These are phyloP conservation scores for Fraxinus latifolia DNA, from an alignment of 305 asterid genomes.

Conservation along the genomic window DNA sequence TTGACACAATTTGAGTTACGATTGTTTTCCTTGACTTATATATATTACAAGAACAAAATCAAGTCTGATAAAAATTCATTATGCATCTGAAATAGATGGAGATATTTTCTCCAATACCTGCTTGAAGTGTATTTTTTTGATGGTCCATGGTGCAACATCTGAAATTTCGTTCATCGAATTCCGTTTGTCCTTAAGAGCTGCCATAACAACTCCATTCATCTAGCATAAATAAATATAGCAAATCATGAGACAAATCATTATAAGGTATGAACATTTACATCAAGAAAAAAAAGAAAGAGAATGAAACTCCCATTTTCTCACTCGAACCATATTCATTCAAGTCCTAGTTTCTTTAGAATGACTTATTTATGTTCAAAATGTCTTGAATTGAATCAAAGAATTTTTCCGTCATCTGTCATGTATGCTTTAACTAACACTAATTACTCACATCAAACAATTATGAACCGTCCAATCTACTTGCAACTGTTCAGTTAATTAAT, in stretches of 20 bases:
- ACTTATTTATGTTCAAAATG: background rate
- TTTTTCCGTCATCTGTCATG: background rate
- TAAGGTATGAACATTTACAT: background rate
- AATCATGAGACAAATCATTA: background rate
- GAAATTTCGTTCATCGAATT: conserved; percentile 21
- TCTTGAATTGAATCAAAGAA: background rate
- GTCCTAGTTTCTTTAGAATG: background rate
- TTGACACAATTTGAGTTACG: background rate
- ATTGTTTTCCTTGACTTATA: background rate
- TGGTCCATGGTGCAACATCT: conserved; percentile 29
- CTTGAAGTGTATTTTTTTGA: conserved; percentile 19
- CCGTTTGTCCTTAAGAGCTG: conserved; percentile 48
- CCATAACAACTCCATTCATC: conserved; percentile 22
- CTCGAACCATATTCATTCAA: background rate
- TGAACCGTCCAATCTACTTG: background rate
- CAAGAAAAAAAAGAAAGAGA: background rate
- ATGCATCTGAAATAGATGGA: conserved; percentile 71
- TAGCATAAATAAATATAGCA: conserved; percentile 3
- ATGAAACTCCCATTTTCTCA: background rate
- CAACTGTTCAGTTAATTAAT: background rate
- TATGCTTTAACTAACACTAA: background rate
- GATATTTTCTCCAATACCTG: conserved; percentile 48
- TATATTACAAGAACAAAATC: background rate
- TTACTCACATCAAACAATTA: background rate
- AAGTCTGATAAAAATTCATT: background rate